Evolutionary conservation across 176 grass and related monocot species (phyloP).

Genomic region (Aegilops speltoides): DNA sequence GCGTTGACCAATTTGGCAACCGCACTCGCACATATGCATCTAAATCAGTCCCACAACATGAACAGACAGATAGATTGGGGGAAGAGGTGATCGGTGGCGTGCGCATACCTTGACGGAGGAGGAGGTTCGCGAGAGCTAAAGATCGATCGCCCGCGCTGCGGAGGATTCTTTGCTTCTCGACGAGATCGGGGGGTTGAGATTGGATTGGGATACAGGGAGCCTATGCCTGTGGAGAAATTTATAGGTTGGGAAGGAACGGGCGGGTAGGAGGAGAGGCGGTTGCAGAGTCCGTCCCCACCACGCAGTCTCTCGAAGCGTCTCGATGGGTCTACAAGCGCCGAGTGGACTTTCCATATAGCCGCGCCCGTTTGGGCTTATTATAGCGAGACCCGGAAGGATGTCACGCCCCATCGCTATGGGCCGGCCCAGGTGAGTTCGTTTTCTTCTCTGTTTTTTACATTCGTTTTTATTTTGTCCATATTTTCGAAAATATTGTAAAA

Average conservation of each 20-base stretch:
- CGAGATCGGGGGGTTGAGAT: background rate
- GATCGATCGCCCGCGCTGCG: background rate
- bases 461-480: no score
- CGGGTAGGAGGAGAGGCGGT: background rate
- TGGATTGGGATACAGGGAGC: background rate
- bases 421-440: no score
- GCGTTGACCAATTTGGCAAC: no score
- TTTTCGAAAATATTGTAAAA: no score
- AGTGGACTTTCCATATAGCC: background rate
- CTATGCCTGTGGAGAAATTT: background rate
- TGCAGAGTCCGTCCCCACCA: background rate
- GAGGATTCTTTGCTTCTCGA: background rate
- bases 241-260: background rate
- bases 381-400: no score
- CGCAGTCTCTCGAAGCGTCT: background rate
- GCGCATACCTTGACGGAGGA: background rate
- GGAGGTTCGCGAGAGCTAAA: background rate
- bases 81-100: background rate
- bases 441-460: no score
- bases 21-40: background rate
- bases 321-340: background rate
- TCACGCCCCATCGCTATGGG: no score
- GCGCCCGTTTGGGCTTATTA: no score
- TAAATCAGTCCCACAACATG: background rate
- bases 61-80: background rate